Base-by-base conservation (phyloP, 2,329 filamentous ascomycete species). In the Metarhizium robertsii region DNA sequence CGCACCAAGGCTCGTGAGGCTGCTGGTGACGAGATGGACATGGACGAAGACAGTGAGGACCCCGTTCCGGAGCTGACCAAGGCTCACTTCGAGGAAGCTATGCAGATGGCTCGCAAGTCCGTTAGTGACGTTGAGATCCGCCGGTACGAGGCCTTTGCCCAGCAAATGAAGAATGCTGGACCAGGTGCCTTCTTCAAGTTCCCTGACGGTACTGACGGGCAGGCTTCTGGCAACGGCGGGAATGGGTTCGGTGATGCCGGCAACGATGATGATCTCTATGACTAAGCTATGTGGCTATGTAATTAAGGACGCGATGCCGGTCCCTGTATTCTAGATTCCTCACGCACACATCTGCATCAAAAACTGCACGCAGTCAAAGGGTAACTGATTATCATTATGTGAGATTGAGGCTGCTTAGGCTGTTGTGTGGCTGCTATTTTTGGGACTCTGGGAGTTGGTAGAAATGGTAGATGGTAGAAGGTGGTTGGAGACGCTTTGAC, bases 141-240 rank as follows among this genome's bases (percentile, higher is more conserved):
- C 68, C 87, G 92, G 59, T 99, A 99, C 76, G 94, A 99, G 80
- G 92, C 94, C 4, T 99, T 99, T 67, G 89, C 92, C 45, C 92
- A 97, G 78, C 92, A 92, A 72, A 95, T 99, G 91, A 99, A 99
- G 88, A 96, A 95, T 71, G 86, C 90, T 58, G 92, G 91, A 53
- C 92, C 92, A 43, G 92, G 92, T 67, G 91, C 90, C 65, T 96
- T 94, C 83, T 99, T 99, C 88, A 92, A 95, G 75, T 99, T 99
- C 85, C 92, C 88, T 36, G 78, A 80, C 58, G 88, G 84, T 20
- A 71, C 66, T 20, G 78, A 89, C 80, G 80, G 87, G 79, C 84
- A 81, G 75, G 66, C 75, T 65, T 71, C 77, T 73, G 64, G 81
- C 75, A 70, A 81, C 76, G 73, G 79, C 59, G 74, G 80, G 62